Evolutionary conservation across 495 filamentous ascomycete species (phyloP).

Genomic region (Penicillium tannophilum): DNA sequence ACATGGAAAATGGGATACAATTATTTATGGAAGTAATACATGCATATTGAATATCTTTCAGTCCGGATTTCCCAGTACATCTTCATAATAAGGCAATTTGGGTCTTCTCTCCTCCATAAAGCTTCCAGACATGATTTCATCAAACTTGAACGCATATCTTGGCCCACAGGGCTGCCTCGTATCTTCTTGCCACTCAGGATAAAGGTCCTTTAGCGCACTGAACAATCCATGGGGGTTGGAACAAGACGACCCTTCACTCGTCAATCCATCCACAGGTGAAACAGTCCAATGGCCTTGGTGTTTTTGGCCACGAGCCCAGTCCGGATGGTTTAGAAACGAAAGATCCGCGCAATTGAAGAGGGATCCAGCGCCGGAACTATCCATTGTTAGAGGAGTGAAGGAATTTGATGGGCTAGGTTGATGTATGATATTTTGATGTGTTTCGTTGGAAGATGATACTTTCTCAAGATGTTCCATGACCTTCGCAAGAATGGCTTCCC

Average conservation of each 20-base stretch:
- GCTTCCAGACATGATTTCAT: background rate
- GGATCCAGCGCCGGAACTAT: background rate
- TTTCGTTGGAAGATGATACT: background rate
- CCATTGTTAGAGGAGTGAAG: background rate
- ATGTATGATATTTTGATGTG: background rate
- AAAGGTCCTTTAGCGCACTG: background rate
- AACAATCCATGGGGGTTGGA: background rate
- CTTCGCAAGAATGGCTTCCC: constrained; percentile 11
- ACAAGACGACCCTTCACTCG: background rate
- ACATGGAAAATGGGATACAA: too few relatives aligned
- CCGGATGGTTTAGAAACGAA: background rate
- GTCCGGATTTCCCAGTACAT: background rate
- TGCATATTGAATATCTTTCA: background rate
- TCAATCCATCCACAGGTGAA: background rate
- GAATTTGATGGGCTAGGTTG: background rate
- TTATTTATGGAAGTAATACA: too few relatives aligned
- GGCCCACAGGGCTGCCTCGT: background rate
- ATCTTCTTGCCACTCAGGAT: background rate
- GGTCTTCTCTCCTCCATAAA: background rate
- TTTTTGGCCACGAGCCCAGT: background rate
- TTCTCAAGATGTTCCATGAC: constrained; percentile 8
- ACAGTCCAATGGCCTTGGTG: background rate
- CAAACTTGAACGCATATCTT: background rate
- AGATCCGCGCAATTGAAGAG: background rate
- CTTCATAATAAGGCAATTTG: background rate